Evolutionary conservation across 768 basidiomycete genomes (phyloP).

Genomic region (Suillus paluster): DNA sequence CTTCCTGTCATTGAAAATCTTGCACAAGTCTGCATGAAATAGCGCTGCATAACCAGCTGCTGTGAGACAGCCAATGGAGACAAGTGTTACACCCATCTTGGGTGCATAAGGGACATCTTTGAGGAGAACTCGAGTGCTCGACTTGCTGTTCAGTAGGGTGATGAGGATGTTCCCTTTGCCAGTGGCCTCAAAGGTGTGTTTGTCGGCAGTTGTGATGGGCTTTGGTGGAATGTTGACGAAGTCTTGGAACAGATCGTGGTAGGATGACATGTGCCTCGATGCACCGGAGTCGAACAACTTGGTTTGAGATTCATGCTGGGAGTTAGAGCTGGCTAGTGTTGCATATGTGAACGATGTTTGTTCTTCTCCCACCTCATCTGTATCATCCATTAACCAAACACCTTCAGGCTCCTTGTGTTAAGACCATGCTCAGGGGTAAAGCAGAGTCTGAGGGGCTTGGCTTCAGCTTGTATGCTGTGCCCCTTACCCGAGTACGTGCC

Average conservation of each 20-base stretch:
- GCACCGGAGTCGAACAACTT: not conserved
- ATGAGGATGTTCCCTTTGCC: slow-evolving; percentile 27
- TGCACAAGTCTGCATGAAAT: slow-evolving; percentile 18
- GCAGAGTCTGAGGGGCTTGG: too few relatives aligned
- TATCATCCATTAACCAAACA: not conserved
- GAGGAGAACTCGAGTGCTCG: slow-evolving; percentile 8
- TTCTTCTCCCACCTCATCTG: not conserved
- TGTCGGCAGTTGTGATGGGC: slow-evolving; percentile 33
- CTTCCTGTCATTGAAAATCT: slow-evolving; percentile 15
- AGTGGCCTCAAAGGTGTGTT: slow-evolving; percentile 24
- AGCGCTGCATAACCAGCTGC: slow-evolving; percentile 11
- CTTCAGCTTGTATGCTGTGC: too few relatives aligned
- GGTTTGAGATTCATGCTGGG: not conserved
- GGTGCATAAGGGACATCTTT: slow-evolving; percentile 24
- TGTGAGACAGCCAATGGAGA: slow-evolving; percentile 13
- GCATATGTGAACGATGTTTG: not conserved
- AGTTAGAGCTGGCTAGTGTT: not conserved
- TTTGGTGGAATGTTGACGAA: slow-evolving; percentile 19
- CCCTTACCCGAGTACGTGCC: too few relatives aligned
- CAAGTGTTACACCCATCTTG: slow-evolving; percentile 23
- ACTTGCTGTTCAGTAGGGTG: slow-evolving; percentile 26
- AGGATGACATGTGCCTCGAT: not conserved
- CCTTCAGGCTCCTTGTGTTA: not conserved
- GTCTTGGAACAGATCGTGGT: slow-evolving; percentile 4
- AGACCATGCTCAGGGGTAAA: too few relatives aligned